Evolutionary conservation across 2,329 filamentous ascomycete genomes (phyloP).

Genomic region (Didymella sp.): DNA sequence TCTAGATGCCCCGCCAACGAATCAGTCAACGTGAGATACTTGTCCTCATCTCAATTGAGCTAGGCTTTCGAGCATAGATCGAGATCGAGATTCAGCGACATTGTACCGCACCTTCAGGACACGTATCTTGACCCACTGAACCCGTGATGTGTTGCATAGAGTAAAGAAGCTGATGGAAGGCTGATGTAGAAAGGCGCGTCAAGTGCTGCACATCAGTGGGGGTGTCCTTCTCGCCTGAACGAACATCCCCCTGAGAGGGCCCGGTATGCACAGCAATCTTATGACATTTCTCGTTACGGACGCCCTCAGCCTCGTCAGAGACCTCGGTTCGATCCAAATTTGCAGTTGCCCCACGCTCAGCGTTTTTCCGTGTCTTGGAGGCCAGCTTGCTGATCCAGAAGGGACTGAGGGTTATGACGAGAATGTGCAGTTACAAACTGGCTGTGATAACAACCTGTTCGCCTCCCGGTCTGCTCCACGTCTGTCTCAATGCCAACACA

Average conservation of each 20-base stretch:
- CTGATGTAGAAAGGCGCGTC: slow-evolving; percentile 15
- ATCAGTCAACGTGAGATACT: slow-evolving; percentile 14
- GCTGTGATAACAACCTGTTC: not conserved
- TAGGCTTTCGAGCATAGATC: slow-evolving; percentile 12
- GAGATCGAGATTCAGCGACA: slow-evolving; percentile 14
- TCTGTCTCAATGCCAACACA: not conserved
- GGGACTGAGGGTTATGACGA: not conserved
- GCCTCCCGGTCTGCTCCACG: not conserved
- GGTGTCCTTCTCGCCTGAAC: not conserved
- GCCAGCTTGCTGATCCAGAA: not conserved
- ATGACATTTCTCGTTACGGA: slow-evolving; percentile 10
- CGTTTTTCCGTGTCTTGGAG: not conserved
- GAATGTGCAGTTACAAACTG: not conserved
- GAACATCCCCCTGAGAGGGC: slow-evolving; percentile 2
- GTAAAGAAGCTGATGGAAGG: slow-evolving; percentile 6
- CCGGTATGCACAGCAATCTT: not conserved
- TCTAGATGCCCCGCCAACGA: slow-evolving; percentile 12
- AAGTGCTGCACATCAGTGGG: slow-evolving; percentile 18
- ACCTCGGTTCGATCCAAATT: slow-evolving; percentile 1
- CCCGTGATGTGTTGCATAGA: slow-evolving; percentile 15
- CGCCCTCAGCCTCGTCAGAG: not conserved
- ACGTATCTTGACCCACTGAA: slow-evolving; percentile 9
- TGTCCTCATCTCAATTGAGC: slow-evolving; percentile 13
- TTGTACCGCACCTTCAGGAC: slow-evolving; percentile 5
- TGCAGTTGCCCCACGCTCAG: not conserved